A percentile compares a stretch with the other conserved stretches of the same genome.
phyloP scores from a whole-genome alignment of 768 basidiomycete species.

The Suillus subaureus region DNA sequence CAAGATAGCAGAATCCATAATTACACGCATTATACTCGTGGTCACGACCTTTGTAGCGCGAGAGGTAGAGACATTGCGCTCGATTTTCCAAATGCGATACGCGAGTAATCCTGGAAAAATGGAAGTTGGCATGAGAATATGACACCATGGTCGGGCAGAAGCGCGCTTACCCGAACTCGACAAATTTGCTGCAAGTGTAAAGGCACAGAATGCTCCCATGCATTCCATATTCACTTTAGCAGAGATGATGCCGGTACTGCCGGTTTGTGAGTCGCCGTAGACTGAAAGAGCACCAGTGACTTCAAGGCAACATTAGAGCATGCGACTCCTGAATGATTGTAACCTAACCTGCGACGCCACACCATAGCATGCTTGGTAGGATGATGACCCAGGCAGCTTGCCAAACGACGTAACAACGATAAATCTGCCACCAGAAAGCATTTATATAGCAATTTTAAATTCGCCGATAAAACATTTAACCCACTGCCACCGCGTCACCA shows the following conservation, averaged over 20 bases:
- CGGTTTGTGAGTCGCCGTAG: slow-evolving; percentile 9
- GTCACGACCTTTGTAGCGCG: slow-evolving; percentile 1
- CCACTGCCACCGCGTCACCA: slow-evolving; percentile 11
- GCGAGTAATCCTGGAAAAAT: neutral
- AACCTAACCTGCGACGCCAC: slow-evolving; percentile 12
- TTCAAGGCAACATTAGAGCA: neutral
- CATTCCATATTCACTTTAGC: neutral
- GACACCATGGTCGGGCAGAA: slow-evolving; percentile 1
- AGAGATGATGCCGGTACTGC: neutral
- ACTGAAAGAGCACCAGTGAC: slow-evolving; percentile 6
- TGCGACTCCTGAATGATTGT: neutral
- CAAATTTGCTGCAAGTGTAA: slow-evolving; percentile 10
- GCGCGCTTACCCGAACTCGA: neutral
- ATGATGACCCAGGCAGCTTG: slow-evolving; percentile 15
- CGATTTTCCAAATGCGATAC: slow-evolving; percentile 1
- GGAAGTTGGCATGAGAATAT: neutral
- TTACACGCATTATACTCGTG: slow-evolving; percentile 27
- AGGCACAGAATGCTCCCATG: slow-evolving; percentile 7
- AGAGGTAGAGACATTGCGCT: neutral
- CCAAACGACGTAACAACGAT: slow-evolving; percentile 20
- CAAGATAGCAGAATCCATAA: slow-evolving; percentile 13
- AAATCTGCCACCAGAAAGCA: slow-evolving; percentile 8
- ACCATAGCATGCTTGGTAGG: slow-evolving; percentile 11
- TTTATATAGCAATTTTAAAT: neutral
- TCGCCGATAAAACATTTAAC: neutral